phyloP scores from a whole-genome alignment of 2,329 filamentous ascomycete species.

The Fusarium sarcochroum region DNA sequence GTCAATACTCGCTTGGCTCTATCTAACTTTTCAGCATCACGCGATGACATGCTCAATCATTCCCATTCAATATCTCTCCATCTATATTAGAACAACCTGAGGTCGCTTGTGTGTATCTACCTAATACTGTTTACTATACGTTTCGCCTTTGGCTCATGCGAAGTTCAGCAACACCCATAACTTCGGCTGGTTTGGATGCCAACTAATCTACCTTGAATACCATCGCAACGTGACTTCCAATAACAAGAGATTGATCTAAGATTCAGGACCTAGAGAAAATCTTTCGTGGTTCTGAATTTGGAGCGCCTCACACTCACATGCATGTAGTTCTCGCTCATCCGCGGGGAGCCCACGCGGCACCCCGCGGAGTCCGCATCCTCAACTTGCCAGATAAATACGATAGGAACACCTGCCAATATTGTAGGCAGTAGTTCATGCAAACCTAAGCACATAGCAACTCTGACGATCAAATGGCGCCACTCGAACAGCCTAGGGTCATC shows the following conservation, averaged over 20 bases:
- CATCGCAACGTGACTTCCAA: background rate
- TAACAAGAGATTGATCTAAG: background rate
- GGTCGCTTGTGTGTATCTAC: too few species aligned
- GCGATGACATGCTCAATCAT: slow-evolving; percentile 1
- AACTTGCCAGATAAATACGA: slow-evolving; percentile 19
- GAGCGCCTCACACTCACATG: background rate
- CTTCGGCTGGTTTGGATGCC: background rate
- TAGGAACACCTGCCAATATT: background rate
- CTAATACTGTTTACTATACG: too few species aligned
- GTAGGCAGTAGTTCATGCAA: background rate
- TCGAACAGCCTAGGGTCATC: slow-evolving; percentile 19
- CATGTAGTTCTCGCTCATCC: slow-evolving; percentile 17
- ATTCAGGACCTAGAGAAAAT: background rate
- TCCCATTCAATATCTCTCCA: background rate
- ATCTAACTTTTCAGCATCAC: background rate
- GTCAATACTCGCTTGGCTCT: background rate
- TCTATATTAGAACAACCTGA: background rate
- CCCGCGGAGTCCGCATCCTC: slow-evolving; percentile 32
- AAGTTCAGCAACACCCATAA: too few species aligned
- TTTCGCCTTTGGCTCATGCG: too few species aligned
- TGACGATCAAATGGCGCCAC: slow-evolving; percentile 15
- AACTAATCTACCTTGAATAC: background rate
- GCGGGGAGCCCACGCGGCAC: slow-evolving; percentile 19
- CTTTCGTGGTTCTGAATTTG: background rate
- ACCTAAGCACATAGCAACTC: background rate